Conservation (phyloP, 2,329 filamentous ascomycete species). For the Colletotrichum cereale region DNA sequence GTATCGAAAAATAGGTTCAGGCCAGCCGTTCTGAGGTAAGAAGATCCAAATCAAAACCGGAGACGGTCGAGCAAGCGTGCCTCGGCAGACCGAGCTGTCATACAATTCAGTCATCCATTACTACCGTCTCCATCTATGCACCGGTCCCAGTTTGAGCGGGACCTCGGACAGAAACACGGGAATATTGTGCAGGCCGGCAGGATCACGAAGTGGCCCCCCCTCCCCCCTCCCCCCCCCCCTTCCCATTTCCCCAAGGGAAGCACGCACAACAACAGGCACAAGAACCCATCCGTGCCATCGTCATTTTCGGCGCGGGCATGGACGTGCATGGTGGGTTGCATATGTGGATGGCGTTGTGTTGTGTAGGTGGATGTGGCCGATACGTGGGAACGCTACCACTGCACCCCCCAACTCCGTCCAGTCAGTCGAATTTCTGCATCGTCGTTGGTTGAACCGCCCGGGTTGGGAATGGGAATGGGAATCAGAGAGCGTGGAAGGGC, state of each 20-base stretch:
- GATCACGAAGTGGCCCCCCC: constrained; percentile 16
- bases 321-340: constrained; percentile 23
- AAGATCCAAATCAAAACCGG: constrained; percentile 18
- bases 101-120: constrained; percentile 12
- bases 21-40: constrained; percentile 28
- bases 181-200: constrained; percentile 28
- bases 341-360: constrained; percentile 18
- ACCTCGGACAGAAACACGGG: constrained; percentile 27
- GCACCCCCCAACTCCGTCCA: not conserved
- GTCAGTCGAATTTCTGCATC: not conserved
- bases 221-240: too few relatives aligned
- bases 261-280: constrained; percentile 10
- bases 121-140: not conserved
- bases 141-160: not conserved
- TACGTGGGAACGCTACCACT: not conserved
- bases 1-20: constrained; percentile 4
- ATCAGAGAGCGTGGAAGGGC: not conserved
- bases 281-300: constrained; percentile 26
- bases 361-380: constrained; percentile 2
- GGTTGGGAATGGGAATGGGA: not conserved
- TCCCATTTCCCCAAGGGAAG: constrained; percentile 24
- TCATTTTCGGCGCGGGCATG: constrained; percentile 31
- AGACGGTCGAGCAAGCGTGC: not conserved
- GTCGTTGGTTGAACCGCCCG: not conserved
- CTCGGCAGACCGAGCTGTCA: constrained; percentile 9